A percentile compares a stretch with the other conserved stretches of the same genome.
Conservation (phyloP, 106 monocot species). For the Allium sativum region DNA sequence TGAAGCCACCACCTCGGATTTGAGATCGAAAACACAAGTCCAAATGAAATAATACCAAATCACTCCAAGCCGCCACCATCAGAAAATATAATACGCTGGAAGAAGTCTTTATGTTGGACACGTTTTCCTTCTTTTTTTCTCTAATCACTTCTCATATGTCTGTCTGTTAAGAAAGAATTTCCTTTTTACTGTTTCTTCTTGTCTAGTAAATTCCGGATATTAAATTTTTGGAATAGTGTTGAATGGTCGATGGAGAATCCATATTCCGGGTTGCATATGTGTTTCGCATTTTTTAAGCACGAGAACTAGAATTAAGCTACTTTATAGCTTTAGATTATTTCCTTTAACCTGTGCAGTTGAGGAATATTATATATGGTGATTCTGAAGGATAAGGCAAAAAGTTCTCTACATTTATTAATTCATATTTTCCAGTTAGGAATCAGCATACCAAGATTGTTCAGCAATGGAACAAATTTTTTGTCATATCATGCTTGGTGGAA, state of each 20-base stretch:
- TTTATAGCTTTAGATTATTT: neutral
- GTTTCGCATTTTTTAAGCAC: neutral
- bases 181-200: neutral
- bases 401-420: slow-evolving; percentile 9
- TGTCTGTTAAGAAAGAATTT: too few species aligned
- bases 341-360: slow-evolving; percentile 15
- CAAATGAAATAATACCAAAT: too few species aligned
- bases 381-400: slow-evolving; percentile 35
- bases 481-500: slow-evolving; percentile 61
- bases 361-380: slow-evolving; percentile 31
- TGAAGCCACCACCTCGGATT: too few species aligned
- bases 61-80: too few species aligned
- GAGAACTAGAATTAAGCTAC: neutral
- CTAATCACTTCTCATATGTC: too few species aligned
- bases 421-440: slow-evolving; percentile 49
- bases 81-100: too few species aligned
- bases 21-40: too few species aligned
- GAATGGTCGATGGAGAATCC: neutral
- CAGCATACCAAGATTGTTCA: slow-evolving; percentile 56
- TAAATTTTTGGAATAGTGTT: neutral
- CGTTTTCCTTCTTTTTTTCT: too few species aligned
- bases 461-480: slow-evolving; percentile 63
- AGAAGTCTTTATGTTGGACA: too few species aligned
- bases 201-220: neutral
- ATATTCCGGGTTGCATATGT: neutral